These are phyloP conservation scores for Scedosporium aurantiacum DNA, from an alignment of 2,329 filamentous ascomycete species.

Conservation along the genomic window DNA sequence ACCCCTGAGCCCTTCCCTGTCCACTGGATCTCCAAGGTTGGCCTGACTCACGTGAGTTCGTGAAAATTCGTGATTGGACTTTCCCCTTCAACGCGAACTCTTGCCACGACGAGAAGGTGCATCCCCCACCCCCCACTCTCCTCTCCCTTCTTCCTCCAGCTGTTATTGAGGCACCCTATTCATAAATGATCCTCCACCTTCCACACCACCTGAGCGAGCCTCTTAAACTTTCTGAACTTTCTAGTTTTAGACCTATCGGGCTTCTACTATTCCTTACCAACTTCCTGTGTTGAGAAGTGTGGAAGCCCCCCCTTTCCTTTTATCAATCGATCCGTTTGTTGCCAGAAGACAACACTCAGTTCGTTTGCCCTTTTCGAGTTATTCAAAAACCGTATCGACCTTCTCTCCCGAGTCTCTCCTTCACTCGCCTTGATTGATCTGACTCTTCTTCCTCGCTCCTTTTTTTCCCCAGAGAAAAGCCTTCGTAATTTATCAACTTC, in stretches of 20 bases:
- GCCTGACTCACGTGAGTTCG: slow-evolving; percentile 6
- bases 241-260: too few species aligned
- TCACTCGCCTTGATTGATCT: neutral
- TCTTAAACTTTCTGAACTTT: too few species aligned
- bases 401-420: neutral
- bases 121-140: neutral
- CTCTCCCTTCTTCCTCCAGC: neutral
- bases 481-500: neutral
- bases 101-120: slow-evolving; percentile 1
- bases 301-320: neutral
- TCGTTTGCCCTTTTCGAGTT: neutral
- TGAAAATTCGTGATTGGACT: slow-evolving; percentile 1
- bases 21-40: neutral
- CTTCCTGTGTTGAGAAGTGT: too few species aligned
- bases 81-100: slow-evolving; percentile 4
- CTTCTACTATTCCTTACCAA: too few species aligned
- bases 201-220: neutral
- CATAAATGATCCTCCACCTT: neutral
- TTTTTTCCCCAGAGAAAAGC: neutral
- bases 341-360: neutral
- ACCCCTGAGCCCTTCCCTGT: neutral
- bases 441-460: neutral
- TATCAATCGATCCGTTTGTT: neutral
- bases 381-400: neutral
- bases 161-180: neutral